phyloP scores from a whole-genome alignment of 225 moss, liverwort and hornwort species.

The Antitrichia curtipendula region DNA sequence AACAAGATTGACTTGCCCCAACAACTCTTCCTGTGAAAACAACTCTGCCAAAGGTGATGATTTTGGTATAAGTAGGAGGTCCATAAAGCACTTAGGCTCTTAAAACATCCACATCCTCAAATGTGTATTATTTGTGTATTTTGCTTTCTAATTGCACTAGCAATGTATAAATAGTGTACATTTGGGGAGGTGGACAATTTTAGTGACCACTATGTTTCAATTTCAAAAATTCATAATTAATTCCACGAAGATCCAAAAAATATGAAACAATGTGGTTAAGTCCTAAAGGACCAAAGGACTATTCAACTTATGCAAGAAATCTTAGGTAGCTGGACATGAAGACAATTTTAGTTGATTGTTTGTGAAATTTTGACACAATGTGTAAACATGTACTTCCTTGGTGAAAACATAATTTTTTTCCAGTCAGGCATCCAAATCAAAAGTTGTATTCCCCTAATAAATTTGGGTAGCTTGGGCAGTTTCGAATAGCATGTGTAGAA shows the following conservation, averaged over 20 bases:
- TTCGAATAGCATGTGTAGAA: background rate
- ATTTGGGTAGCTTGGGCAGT: fast-evolving
- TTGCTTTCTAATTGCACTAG: background rate
- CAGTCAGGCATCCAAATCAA: background rate
- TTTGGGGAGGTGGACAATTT: background rate
- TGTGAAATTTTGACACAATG: no score
- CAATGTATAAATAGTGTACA: background rate
- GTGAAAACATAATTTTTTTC: background rate
- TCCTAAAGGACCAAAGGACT: fast-evolving
- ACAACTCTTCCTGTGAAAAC: background rate
- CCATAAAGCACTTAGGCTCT: background rate
- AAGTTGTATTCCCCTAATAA: background rate
- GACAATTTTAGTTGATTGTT: background rate
- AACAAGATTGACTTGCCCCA: background rate
- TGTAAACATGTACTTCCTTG: background rate
- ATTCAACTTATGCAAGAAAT: background rate
- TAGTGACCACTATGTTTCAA: background rate
- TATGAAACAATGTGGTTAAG: background rate
- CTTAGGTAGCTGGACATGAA: background rate
- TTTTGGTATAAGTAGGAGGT: background rate
- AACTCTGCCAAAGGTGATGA: background rate
- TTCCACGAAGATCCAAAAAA: no score
- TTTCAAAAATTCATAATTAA: background rate
- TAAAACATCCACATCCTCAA: background rate
- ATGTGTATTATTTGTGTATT: background rate